Evolutionary conservation across 2,329 filamentous ascomycete genomes (phyloP), one percentile per base, ranked within the genome.

Genomic region (Calonectria hongkongensis): DNA sequence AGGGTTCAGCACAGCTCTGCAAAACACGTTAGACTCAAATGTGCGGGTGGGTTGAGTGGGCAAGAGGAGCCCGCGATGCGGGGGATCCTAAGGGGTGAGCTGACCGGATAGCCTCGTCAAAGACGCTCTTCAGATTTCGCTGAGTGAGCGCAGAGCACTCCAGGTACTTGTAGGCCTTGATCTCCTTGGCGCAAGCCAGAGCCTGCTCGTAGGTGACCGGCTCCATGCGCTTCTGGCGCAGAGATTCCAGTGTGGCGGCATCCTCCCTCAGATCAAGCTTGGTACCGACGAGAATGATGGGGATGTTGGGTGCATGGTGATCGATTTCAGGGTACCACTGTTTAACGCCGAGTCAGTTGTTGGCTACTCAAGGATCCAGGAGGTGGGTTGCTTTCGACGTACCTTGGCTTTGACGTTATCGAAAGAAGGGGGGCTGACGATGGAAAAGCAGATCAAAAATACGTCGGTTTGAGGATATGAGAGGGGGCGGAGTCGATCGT

Each of bases 341-440:
- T 30, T 62, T 18, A 30, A 39, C 15, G 36, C 13, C 21, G 43
- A 28, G 69, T 77, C 28, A 74, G 68, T 21, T 21, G 27, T 16
- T 6, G 7, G 12, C 10, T 15, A 5, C 21, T 21, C 2, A 21
- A 16, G 21, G 13, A 21, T 41, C 8, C 21, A 6, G n/a, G 54
- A 27, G 2, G 16, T 30, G 58, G 58, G n/a, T 64, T 21, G 21
- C 64, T 50, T 67, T 73, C 21, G 43, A 82, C 89, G 78, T 88
- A 98, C 96, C 93, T 98, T 99, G 74, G 96, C 96, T 88, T 95
- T 97, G 84, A 99, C 96, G 92, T 99, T 99, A 87, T 98, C 97
- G 83, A 98, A 98, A 39, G 96, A 98, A 27, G 97, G 95, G 62
- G 96, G 96, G 92, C 94, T 97, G 86, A 98, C 96, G 83, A 98